phyloP scores from a whole-genome alignment of 2,329 filamentous ascomycete genomes.

The Helotiales sp. region DNA sequence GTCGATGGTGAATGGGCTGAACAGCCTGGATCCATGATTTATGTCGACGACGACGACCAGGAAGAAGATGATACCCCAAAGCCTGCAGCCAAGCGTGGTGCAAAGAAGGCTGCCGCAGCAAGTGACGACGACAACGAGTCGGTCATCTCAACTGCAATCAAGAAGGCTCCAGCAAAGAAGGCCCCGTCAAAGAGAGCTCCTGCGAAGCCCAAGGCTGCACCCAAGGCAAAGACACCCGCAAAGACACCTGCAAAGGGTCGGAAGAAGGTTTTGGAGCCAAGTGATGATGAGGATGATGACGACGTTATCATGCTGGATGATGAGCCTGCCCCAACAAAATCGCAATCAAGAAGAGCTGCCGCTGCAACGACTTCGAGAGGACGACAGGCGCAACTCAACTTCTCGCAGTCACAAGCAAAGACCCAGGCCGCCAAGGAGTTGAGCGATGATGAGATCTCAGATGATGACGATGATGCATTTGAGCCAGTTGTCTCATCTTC shows the following conservation, averaged over 20 bases:
- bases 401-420: constrained; percentile 50
- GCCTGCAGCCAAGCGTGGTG: constrained; percentile 38
- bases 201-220: constrained; percentile 46
- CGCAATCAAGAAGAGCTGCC: constrained; percentile 38
- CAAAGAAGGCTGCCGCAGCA: constrained; percentile 51
- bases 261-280: constrained; percentile 46
- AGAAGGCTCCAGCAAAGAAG: constrained; percentile 46
- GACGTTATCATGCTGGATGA: constrained; percentile 60
- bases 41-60: constrained; percentile 46
- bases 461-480: constrained; percentile 60
- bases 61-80: constrained; percentile 49
- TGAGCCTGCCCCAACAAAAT: constrained; percentile 46
- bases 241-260: constrained; percentile 48
- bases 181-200: constrained; percentile 48
- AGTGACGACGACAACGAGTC: constrained; percentile 61
- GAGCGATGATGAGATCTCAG: constrained; percentile 69
- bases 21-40: constrained; percentile 45
- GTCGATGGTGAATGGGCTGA: constrained; percentile 86
- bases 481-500: constrained; percentile 46
- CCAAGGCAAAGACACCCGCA: constrained; percentile 47
- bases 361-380: constrained; percentile 41
- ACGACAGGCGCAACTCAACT: constrained; percentile 56
- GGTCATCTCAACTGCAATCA: constrained; percentile 40
- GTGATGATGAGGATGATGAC: constrained; percentile 53
- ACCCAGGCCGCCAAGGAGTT: constrained; percentile 55